Evolutionary conservation across 2,329 filamentous ascomycete species (phyloP).

Genomic region (Penicillium sp.): DNA sequence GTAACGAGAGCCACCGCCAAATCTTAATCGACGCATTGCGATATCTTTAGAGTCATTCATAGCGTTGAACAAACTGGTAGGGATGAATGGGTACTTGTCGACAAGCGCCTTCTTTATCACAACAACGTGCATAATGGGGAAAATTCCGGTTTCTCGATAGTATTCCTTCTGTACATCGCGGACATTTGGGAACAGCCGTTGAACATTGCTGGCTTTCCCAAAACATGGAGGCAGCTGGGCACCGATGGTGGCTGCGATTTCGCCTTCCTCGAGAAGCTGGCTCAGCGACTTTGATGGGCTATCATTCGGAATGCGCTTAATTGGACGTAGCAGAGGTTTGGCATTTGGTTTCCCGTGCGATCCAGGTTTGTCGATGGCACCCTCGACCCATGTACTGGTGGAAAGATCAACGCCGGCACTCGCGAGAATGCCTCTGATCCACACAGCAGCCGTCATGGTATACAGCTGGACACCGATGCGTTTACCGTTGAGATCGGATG

Average conservation of each 20-base stretch:
- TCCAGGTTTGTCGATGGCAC: slow-evolving; percentile 26
- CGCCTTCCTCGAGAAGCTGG: slow-evolving; percentile 32
- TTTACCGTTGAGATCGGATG: slow-evolving; percentile 31
- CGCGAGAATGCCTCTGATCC: slow-evolving; percentile 30
- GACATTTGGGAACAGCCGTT: slow-evolving; percentile 28
- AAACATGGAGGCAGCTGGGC: slow-evolving; percentile 31
- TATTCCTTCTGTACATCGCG: slow-evolving; percentile 32
- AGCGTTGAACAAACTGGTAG: slow-evolving; percentile 29
- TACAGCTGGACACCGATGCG: slow-evolving; percentile 34
- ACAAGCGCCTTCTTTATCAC: slow-evolving; percentile 23
- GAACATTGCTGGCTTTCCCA: slow-evolving; percentile 18
- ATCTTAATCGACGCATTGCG: slow-evolving; percentile 26
- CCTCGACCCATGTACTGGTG: slow-evolving; percentile 31
- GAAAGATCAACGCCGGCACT: slow-evolving; percentile 31
- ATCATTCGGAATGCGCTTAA: slow-evolving; percentile 14
- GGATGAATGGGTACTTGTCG: slow-evolving; percentile 28
- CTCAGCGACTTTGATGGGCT: slow-evolving; percentile 24
- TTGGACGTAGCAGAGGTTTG: slow-evolving; percentile 19
- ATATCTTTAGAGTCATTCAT: slow-evolving; percentile 32
- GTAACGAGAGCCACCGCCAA: slow-evolving; percentile 25
- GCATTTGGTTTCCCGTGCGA: slow-evolving; percentile 26
- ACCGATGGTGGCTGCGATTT: slow-evolving; percentile 35
- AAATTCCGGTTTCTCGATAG: slow-evolving; percentile 26
- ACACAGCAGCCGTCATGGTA: slow-evolving; percentile 39
- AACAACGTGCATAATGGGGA: slow-evolving; percentile 32